A percentile compares a stretch with the other conserved stretches of the same genome.
phyloP scores from a whole-genome alignment of 1,284 basidiomycete species.

The Golubevia sp. region DNA sequence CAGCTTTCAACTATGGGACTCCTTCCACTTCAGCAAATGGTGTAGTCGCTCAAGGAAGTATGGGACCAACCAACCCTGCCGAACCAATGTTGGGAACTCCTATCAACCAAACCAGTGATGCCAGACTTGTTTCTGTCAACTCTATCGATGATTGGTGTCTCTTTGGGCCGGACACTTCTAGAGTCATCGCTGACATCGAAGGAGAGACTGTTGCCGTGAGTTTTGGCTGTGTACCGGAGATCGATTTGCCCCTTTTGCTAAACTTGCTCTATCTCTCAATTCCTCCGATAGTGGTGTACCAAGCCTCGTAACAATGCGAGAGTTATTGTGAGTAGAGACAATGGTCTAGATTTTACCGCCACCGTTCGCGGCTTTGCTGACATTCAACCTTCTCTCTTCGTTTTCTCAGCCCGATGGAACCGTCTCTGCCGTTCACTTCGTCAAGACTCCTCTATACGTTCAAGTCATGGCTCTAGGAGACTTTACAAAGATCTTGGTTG shows the following conservation, averaged over 20 bases:
- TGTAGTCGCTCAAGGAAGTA: conserved; percentile 27
- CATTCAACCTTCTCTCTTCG: neutral
- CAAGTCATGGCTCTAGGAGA: neutral
- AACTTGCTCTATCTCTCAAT: too few relatives aligned
- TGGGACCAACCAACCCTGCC: conserved; percentile 50
- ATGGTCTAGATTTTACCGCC: neutral
- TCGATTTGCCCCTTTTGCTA: too few relatives aligned
- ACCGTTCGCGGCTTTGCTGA: neutral
- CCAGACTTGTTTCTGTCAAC: conserved; percentile 55
- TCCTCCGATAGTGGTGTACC: conserved; percentile 37
- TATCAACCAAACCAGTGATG: conserved; percentile 51
- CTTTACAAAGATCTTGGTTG: neutral
- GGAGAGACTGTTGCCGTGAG: conserved; percentile 35
- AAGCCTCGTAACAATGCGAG: conserved; percentile 59
- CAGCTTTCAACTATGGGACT: conserved; percentile 47
- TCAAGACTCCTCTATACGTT: conserved; percentile 1
- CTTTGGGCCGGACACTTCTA: conserved; percentile 39
- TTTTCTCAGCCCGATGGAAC: neutral
- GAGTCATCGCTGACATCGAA: conserved; percentile 47
- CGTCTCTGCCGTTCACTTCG: neutral
- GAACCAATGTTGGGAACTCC: conserved; percentile 43
- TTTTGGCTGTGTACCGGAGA: too few relatives aligned
- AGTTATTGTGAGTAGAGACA: conserved; percentile 31
- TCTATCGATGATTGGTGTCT: conserved; percentile 59
- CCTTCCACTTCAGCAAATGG: conserved; percentile 35